Evolutionary conservation across 208 protist genomes (phyloP).

Genomic region (Crithidia mellificae): DNA sequence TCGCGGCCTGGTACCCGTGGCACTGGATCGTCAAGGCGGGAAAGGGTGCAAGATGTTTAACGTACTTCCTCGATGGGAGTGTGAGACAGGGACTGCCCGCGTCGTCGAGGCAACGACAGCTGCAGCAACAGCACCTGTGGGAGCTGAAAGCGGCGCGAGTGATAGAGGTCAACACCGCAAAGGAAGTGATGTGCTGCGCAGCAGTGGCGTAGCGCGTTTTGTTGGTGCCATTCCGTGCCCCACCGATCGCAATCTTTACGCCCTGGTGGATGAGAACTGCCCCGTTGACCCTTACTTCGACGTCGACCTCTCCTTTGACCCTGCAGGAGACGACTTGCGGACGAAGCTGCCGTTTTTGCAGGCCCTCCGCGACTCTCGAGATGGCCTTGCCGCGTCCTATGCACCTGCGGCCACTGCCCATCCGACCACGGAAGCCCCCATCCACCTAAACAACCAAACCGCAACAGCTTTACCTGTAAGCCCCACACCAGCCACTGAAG

Average conservation of each 20-base stretch:
- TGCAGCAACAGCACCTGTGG: not conserved
- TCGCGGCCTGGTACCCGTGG: conserved; percentile 46
- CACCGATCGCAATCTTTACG: conserved; percentile 74
- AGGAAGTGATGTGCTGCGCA: not conserved
- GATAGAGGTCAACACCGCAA: not conserved
- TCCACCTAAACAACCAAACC: too few species aligned
- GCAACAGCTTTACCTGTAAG: too few species aligned
- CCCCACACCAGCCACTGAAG: too few species aligned
- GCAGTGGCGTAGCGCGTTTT: conserved; percentile 49
- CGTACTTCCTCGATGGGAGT: conserved; percentile 39
- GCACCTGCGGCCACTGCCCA: too few species aligned
- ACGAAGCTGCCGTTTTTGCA: conserved; percentile 9
- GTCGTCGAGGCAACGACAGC: too few species aligned
- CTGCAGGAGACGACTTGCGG: not conserved
- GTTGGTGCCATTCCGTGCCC: conserved; percentile 45
- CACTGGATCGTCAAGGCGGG: conserved; percentile 46
- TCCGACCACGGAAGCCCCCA: too few species aligned
- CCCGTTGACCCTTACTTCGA: conserved; percentile 87
- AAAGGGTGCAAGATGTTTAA: conserved; percentile 76
- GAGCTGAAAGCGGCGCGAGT: not conserved
- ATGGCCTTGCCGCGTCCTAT: too few species aligned
- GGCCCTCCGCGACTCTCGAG: not conserved
- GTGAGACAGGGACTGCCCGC: not conserved
- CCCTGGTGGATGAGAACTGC: conserved; percentile 66
- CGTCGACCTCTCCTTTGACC: conserved; percentile 59